Percentiles rank a stretch among this genome's conserved stretches.
Evolutionary conservation across 768 basidiomycete species (phyloP).

Genomic region (Phlebiopsis flavidoalba): DNA sequence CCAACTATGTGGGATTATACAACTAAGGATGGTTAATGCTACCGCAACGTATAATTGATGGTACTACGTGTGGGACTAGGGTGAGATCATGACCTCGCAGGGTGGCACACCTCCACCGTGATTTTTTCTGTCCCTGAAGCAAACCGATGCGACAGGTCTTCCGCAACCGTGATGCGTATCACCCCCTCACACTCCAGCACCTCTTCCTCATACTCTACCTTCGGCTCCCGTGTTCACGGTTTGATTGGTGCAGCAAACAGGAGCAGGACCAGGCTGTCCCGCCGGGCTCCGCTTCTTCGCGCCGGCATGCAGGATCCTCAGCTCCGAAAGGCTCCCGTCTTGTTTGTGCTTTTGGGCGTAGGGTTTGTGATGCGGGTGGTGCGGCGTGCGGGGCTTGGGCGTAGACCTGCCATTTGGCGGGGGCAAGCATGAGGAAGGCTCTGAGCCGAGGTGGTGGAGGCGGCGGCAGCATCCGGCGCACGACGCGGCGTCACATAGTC

Average conservation of each 20-base stretch:
- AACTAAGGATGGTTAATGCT: not conserved
- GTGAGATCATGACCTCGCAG: not conserved
- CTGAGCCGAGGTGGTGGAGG: no score
- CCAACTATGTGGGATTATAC: not conserved
- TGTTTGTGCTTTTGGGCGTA: not conserved
- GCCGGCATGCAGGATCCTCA: conserved; percentile 8
- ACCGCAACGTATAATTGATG: not conserved
- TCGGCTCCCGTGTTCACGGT: not conserved
- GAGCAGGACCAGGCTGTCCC: not conserved
- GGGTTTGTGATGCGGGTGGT: no score
- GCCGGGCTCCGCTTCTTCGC: not conserved
- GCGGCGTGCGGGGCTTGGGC: no score
- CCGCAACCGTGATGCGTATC: conserved; percentile 9
- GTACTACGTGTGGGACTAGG: not conserved
- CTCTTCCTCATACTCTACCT: not conserved
- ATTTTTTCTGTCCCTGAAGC: conserved; percentile 15
- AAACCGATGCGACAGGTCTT: conserved; percentile 15
- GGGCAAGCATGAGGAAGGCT: no score
- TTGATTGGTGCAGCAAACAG: not conserved
- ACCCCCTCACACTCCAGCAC: conserved; percentile 11
- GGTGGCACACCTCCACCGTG: conserved; percentile 13
- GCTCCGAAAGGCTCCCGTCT: not conserved
- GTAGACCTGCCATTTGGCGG: no score
- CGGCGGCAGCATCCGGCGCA: not conserved
- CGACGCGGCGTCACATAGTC: not conserved